Base-by-base conservation (phyloP, 345 rosid genomes). In the Lepidium sativum region DNA sequence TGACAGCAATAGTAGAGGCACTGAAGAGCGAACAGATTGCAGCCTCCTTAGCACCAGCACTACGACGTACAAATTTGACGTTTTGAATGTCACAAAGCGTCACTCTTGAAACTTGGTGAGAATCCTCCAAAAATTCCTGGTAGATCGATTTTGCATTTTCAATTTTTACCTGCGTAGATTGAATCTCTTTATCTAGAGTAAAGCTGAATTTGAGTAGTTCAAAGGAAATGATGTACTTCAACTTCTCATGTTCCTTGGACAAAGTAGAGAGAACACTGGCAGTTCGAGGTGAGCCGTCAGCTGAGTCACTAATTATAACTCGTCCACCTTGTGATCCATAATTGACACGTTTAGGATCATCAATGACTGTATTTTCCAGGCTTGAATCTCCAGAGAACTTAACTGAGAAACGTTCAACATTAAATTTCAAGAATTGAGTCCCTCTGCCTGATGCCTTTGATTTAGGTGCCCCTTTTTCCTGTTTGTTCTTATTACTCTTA, bases 321-420 rank as follows among this genome's bases (percentile, higher is more conserved):
- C 79, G 85, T 41, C 96, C 97, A 83, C 99, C 97, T 57, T 94
- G 99, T 70, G 99, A 90, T 62, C 99, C 99, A 86, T 87, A 90
- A 80, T 90, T 90, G 71, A 94, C 95, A 52, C 89, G 87, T 81
- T 94, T 94, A 45, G 99, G 96, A 77, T 94, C 96, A 17, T 75
- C 83, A 74, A 90, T 79, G 72, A 71, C 66, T 47, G 84, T 60
- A 58, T 81, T 83, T 18, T 90, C 97, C 87, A 90, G 61, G 60
- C 77, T 76, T 27, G 87, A 73, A 3, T 90, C 87, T 51, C 87
- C 95, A 73, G 55, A 77, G 71, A 82, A 81, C 60, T 76, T 88
- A 50, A 94, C 81, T 41, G 81, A 86, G 71, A 95, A 94, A n/a
- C 86, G 74, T 67, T 94, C 97, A 60, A 94, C 85, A 75, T 76